Percentiles rank a stretch among this genome's conserved stretches.
Conservation (phyloP, 192 early-diverging fungal species). For the Coemansia sp. region DNA sequence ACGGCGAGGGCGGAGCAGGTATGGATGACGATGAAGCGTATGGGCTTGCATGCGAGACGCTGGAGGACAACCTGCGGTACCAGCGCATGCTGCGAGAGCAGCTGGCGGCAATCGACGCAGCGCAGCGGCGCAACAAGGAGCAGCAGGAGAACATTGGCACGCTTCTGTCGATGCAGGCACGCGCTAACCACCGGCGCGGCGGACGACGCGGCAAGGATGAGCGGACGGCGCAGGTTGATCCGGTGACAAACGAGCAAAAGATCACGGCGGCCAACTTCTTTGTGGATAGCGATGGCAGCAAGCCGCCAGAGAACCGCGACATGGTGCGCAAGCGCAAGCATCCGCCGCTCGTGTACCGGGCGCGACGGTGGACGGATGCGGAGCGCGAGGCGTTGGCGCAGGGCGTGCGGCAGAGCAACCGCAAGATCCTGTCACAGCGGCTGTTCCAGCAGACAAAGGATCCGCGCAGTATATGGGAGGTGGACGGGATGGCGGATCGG, state of each 20-base stretch:
- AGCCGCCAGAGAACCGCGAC: constrained; percentile 57
- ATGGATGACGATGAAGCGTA: constrained; percentile 46
- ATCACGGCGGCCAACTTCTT: constrained; percentile 35
- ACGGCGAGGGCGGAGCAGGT: constrained; percentile 9
- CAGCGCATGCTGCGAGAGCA: constrained; percentile 47
- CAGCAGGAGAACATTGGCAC: constrained; percentile 41
- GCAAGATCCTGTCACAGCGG: constrained; percentile 51
- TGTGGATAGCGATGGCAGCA: constrained; percentile 37
- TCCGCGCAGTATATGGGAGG: constrained; percentile 51
- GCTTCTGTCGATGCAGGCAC: constrained; percentile 46
- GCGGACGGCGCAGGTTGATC: constrained; percentile 27
- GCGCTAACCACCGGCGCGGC: constrained; percentile 37
- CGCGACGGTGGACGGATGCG: constrained; percentile 57
- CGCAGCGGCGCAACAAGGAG: constrained; percentile 51
- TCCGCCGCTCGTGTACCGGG: constrained; percentile 50
- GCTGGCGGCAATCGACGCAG: constrained; percentile 54
- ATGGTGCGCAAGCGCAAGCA: constrained; percentile 48
- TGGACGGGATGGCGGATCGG: constrained; percentile 37
- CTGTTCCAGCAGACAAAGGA: constrained; percentile 50
- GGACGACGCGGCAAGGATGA: constrained; percentile 33
- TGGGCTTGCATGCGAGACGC: constrained; percentile 43
- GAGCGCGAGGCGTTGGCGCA: constrained; percentile 55
- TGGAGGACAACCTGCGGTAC: constrained; percentile 53
- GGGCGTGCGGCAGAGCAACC: constrained; percentile 56
- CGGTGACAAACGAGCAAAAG: constrained; percentile 33